Evolutionary conservation across 208 protist species (phyloP), one percentile per base, ranked within the genome.

Genomic region (Angomonas desouzai): DNA sequence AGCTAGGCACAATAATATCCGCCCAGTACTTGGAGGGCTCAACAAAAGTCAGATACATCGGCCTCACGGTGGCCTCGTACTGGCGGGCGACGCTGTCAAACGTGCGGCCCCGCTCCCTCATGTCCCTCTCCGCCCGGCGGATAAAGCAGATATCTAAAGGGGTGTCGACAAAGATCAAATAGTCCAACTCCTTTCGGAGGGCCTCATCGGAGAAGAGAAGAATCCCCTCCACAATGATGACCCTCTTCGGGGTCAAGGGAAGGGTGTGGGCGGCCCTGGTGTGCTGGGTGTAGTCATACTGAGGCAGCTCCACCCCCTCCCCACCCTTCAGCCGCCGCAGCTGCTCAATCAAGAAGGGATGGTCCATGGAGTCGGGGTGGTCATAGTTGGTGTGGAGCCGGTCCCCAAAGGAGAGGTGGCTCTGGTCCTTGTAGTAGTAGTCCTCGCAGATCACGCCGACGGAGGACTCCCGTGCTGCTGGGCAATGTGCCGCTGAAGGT

Each of bases 211-310:
- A 74, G 32, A 96, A 88, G 11, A 89, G 63, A 6, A 98, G 72
- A 64, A 97, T 97, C 25, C 93, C 93, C 66, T 98, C 94, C 30
- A 98, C 78, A 36, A 98, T 70, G 27, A 98, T 86, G 1, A 97
- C 74, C 45, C 90, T 76, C 7, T 79, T 84, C 47, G 81, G 85
- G 28, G 76, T 70, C 48, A 96, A 62, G n/a, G 29, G 47, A 27
- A 74, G 25, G 34, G 61, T 82, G 23, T 75, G 48, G 1, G 38
- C 43, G 2, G 67, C 48, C 43, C 74, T 69, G n/a, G 73, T 73
- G 68, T 97, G 92, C 48, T 79, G 92, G 22, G 63, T 55, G 63
- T 95, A 97, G 76, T 96, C 83, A 74, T 98, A 98, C n/a, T 80
- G 75, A 22, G 93, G 95, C n/a, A 97, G 70, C 3, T 91, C 57